Evolutionary conservation across 2,329 filamentous ascomycete species (phyloP).

Genomic region (Alternaria metachromatica): DNA sequence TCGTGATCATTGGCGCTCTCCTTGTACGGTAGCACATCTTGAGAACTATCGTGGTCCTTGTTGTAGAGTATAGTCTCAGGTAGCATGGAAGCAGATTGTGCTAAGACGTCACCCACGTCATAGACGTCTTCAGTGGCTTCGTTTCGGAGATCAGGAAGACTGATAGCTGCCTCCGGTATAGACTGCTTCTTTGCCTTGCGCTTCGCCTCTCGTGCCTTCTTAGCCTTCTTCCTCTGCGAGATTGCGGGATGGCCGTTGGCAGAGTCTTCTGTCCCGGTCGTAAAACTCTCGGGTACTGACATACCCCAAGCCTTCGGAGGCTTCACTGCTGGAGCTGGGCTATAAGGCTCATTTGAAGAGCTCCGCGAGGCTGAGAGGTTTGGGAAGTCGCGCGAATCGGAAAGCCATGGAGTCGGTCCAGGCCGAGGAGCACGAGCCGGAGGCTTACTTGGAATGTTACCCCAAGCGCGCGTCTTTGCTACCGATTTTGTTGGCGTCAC

Average conservation of each 20-base stretch:
- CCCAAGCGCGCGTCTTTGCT: constrained; percentile 6
- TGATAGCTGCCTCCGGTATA: neutral
- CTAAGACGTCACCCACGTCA: neutral
- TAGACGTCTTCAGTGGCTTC: neutral
- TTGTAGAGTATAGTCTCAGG: neutral
- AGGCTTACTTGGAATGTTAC: neutral
- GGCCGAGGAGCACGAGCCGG: neutral
- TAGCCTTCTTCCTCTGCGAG: constrained; percentile 35
- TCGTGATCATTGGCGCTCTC: neutral
- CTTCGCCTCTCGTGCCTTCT: constrained; percentile 24
- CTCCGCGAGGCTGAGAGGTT: neutral
- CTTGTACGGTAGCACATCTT: neutral
- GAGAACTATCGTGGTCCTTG: neutral
- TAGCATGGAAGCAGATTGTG: neutral
- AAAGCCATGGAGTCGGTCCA: neutral
- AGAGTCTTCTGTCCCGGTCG: neutral
- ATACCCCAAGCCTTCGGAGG: neutral
- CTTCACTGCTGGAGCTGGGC: neutral
- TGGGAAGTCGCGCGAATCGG: neutral
- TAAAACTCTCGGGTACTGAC: constrained; percentile 10
- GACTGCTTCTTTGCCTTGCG: constrained; percentile 30
- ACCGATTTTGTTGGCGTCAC: neutral
- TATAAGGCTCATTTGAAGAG: neutral
- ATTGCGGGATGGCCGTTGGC: constrained; percentile 6
- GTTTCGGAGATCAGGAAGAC: neutral